phyloP scores from a whole-genome alignment of 306 rosid genomes.

The Fagus sylvatica region DNA sequence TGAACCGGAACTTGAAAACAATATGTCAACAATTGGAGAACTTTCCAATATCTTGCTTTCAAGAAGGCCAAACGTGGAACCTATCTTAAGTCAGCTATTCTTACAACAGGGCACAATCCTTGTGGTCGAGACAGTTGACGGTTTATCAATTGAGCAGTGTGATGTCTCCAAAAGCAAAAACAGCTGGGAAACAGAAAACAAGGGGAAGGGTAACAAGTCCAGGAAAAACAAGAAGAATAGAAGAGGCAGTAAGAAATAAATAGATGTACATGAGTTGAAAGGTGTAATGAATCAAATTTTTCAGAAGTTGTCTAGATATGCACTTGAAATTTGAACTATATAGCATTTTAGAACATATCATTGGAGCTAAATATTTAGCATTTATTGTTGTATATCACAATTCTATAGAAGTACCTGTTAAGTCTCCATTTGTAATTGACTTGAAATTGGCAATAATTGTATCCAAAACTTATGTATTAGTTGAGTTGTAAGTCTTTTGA shows the following conservation, averaged over 20 bases:
- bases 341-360: not conserved
- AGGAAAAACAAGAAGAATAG: not conserved
- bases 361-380: no score
- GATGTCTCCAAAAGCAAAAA: not conserved
- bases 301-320: not conserved
- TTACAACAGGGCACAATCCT: not conserved
- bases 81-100: slow-evolving; percentile 1
- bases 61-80: slow-evolving; percentile 15
- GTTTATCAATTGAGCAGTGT: not conserved
- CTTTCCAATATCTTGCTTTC: slow-evolving; percentile 18
- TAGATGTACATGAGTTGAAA: not conserved
- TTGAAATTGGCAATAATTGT: no score
- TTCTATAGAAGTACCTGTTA: no score
- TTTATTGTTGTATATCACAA: no score
- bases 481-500: no score
- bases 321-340: not conserved
- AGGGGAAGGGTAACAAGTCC: not conserved
- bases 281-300: not conserved
- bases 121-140: not conserved
- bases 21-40: not conserved
- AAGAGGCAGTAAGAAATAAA: not conserved
- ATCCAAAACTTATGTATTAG: no score
- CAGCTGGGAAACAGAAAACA: not conserved
- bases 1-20: not conserved
- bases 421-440: no score